Evolutionary conservation across 139 green algal species (phyloP).

Genomic region (Chlorella ohadii): DNA sequence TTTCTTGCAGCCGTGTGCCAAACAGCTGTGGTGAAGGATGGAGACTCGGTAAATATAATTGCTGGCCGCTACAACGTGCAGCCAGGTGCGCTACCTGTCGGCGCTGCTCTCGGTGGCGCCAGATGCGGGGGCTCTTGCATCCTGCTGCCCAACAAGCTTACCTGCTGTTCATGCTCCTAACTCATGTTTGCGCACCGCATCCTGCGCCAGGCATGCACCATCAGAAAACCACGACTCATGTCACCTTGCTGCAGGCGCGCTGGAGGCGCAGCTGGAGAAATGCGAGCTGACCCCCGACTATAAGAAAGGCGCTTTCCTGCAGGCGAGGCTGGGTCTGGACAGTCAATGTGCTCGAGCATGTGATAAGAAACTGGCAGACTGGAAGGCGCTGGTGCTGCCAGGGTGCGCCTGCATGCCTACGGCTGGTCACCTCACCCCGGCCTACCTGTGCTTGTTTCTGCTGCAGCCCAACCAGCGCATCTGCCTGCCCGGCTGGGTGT

Average conservation of each 20-base stretch:
- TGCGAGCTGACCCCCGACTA: constrained; percentile 7
- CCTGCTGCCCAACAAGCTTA: neutral
- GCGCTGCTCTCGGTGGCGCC: neutral
- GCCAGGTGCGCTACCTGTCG: neutral
- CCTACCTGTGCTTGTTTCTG: neutral
- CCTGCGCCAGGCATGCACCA: too few species aligned
- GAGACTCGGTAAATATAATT: constrained; percentile 10
- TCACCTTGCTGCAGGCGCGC: neutral
- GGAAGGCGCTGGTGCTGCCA: too few species aligned
- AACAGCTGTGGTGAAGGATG: neutral
- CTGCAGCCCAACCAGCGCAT: constrained; percentile 10
- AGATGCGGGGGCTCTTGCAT: too few species aligned
- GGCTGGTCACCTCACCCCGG: neutral
- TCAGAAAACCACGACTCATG: too few species aligned
- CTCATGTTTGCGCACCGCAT: too few species aligned
- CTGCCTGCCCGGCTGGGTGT: constrained; percentile 25
- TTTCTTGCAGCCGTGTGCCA: constrained; percentile 22
- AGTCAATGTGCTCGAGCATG: too few species aligned
- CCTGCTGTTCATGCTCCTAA: neutral
- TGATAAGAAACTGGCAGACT: too few species aligned
- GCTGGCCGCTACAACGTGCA: neutral
- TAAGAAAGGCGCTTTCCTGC: neutral
- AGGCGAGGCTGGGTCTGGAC: neutral
- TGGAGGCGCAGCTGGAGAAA: neutral
- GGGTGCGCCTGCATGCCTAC: too few species aligned